Base-by-base conservation (phyloP, 495 filamentous ascomycete species). In the Aspergillus carlsbadensis region DNA sequence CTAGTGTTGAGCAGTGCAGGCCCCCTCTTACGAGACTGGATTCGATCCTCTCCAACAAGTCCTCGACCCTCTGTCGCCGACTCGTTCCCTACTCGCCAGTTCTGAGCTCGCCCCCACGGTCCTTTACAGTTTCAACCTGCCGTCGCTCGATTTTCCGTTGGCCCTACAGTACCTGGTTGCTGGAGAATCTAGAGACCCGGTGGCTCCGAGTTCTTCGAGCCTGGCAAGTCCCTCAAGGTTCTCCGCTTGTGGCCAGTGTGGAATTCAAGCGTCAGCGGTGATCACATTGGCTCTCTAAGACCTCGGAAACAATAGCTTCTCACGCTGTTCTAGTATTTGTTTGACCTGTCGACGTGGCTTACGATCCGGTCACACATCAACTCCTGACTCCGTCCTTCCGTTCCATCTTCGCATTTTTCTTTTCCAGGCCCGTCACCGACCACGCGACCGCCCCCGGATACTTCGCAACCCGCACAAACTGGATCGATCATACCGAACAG, bases 171-270 rank as follows among this genome's bases (percentile, higher is more conserved):
- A 60, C 63, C 60, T 48, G 52, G 58, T 40, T 55, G 57, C 48
- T 31, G 24, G 17, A 49, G 50, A 45, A 53, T 57, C 57, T 49
- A 41, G 35, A 54, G 55, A 55, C 56, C 47, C 57, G 48, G 51
- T 56, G 42, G 56, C 68, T 68, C 70, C 66, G 66, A 69, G 64
- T 68, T 70, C 66, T 70, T 57, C 68, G 60, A 64, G 62, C 64
- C 66, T 64, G 52, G 35, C 43, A 59, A 62, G 59, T 44, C 59
- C 56, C 61, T 55, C 57, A 49, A 60, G 59, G 54, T 62, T 56
- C 63, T 61, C 63, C 63, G 52, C 63, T 56, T 53, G 39, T 58
- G 43, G 55, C 35, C 37, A 63, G 55, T 56, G 57, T 59, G 45
- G 46, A 42, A 48, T 54, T 34, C 40, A 50, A 43, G 48, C 45